These are phyloP conservation scores for Tuber magnatum DNA, from an alignment of 495 filamentous ascomycete species.

Conservation along the genomic window DNA sequence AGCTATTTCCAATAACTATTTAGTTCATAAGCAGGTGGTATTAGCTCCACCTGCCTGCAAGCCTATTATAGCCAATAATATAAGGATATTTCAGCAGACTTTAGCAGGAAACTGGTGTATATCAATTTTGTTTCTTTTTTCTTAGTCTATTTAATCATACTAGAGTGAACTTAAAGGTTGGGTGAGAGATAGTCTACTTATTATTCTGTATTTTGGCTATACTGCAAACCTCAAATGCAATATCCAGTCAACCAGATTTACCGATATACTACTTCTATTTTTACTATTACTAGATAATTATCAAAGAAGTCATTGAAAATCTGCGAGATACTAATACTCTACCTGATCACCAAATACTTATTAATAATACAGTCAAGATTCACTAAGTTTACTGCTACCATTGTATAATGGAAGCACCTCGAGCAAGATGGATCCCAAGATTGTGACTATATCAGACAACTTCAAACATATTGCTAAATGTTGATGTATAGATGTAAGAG, in stretches of 20 bases:
- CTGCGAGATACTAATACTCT: neutral
- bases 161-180: neutral
- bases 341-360: neutral
- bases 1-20: too few relatives aligned
- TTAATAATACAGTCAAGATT: neutral
- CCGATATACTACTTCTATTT: neutral
- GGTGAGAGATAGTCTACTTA: neutral
- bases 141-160: neutral
- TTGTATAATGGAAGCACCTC: too few relatives aligned
- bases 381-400: neutral
- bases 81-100: too few relatives aligned
- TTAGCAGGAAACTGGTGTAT: neutral
- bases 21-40: too few relatives aligned
- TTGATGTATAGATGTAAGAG: too few relatives aligned
- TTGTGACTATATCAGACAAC: too few relatives aligned
- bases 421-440: too few relatives aligned
- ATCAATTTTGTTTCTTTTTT: too few relatives aligned
- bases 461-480: too few relatives aligned
- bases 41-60: too few relatives aligned
- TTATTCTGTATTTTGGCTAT: neutral
- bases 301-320: neutral
- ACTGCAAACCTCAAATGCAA: neutral
- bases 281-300: neutral
- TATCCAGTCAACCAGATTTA: neutral
- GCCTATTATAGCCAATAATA: too few relatives aligned